phyloP scores from a whole-genome alignment of 2,329 filamentous ascomycete species.

The Aspergillus ochraceoroseus region DNA sequence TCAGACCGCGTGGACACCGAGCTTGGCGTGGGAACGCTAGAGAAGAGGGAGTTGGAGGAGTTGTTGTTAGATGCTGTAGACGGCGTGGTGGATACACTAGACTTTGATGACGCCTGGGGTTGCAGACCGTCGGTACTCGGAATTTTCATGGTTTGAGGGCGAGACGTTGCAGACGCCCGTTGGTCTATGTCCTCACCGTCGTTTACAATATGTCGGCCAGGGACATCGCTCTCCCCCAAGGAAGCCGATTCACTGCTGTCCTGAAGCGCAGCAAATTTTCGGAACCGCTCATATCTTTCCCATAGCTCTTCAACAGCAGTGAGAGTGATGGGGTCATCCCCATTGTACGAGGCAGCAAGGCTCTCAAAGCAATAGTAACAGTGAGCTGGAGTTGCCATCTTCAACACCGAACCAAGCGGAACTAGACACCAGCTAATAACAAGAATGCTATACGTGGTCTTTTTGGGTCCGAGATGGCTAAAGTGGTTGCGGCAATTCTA shows the following conservation, averaged over 20 bases:
- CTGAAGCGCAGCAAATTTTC: constrained; percentile 36
- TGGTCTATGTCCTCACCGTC: constrained; percentile 19
- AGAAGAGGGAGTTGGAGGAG: constrained; percentile 45
- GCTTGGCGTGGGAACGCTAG: constrained; percentile 43
- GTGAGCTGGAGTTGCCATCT: constrained; percentile 79
- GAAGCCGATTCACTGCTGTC: constrained; percentile 21
- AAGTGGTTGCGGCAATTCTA: not conserved
- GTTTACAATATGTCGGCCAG: constrained; percentile 17
- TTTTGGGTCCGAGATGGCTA: constrained; percentile 2
- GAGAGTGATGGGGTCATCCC: constrained; percentile 63
- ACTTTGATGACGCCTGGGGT: constrained; percentile 34
- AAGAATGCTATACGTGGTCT: not conserved
- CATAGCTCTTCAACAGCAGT: constrained; percentile 66
- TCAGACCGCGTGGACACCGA: constrained; percentile 37
- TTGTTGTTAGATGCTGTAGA: constrained; percentile 46
- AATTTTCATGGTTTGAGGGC: constrained; percentile 26
- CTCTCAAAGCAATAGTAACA: constrained; percentile 92
- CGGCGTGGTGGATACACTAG: constrained; percentile 39
- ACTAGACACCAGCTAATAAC: not conserved
- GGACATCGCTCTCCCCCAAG: constrained; percentile 13
- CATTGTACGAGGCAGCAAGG: constrained; percentile 69
- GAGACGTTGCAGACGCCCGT: constrained; percentile 6
- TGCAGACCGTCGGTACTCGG: constrained; percentile 36
- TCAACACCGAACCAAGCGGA: not conserved
- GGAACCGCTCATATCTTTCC: constrained; percentile 48